Conservation (phyloP, 208 protist species). For the Trypanosoma melophagium region DNA sequence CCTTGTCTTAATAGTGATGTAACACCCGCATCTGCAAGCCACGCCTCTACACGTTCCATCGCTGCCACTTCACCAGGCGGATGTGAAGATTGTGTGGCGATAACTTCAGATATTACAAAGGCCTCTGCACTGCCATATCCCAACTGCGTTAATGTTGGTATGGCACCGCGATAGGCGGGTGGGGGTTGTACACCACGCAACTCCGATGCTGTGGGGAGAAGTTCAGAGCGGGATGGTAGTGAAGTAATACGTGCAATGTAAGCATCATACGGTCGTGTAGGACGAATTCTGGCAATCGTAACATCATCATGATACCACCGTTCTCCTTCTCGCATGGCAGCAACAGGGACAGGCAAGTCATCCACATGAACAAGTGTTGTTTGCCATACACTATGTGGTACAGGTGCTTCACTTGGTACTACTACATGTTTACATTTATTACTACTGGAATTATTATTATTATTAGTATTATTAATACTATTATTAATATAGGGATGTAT, state of each 20-base stretch:
- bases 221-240: slow-evolving; percentile 32
- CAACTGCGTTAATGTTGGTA: slow-evolving; percentile 71
- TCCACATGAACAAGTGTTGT: slow-evolving; percentile 89
- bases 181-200: slow-evolving; percentile 27
- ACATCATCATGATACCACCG: slow-evolving; percentile 90
- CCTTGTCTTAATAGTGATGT: slow-evolving; percentile 75
- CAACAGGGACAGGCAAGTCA: slow-evolving; percentile 78
- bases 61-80: slow-evolving; percentile 67
- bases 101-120: slow-evolving; percentile 69
- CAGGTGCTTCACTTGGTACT: background rate
- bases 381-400: slow-evolving; percentile 83
- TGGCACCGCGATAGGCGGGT: slow-evolving; percentile 45
- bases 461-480: slow-evolving; percentile 4
- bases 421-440: too few species aligned
- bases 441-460: too few species aligned
- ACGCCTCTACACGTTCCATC: slow-evolving; percentile 53
- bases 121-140: slow-evolving; percentile 48
- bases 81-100: slow-evolving; percentile 76
- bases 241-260: slow-evolving; percentile 33
- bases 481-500: slow-evolving; percentile 16
- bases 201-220: slow-evolving; percentile 52
- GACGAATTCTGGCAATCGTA: slow-evolving; percentile 71
- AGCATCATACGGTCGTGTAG: slow-evolving; percentile 68
- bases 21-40: slow-evolving; percentile 65
- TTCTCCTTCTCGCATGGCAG: slow-evolving; percentile 79